A percentile compares a stretch with the other conserved stretches of the same genome.
These are phyloP conservation scores for Cyclocybe aegerita DNA, from an alignment of 768 basidiomycete species.

Conservation along the genomic window DNA sequence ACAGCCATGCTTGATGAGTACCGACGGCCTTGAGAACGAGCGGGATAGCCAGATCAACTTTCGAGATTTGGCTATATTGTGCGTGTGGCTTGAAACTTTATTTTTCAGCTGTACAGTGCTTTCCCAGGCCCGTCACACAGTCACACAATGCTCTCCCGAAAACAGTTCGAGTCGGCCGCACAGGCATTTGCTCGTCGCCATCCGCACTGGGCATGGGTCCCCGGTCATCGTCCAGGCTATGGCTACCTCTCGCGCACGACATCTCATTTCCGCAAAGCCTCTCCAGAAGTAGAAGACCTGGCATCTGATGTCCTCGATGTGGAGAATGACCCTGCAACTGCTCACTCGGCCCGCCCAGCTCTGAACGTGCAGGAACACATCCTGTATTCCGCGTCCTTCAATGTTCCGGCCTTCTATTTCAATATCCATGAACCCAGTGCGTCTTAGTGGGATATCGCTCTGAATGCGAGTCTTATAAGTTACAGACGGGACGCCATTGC, in stretches of 20 bases:
- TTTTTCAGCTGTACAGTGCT: constrained; percentile 44
- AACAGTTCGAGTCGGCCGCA: constrained; percentile 61
- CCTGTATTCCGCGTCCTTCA: constrained; percentile 76
- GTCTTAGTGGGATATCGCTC: constrained; percentile 30
- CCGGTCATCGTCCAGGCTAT: constrained; percentile 23
- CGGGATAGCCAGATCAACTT: constrained; percentile 42
- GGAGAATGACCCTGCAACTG: constrained; percentile 40
- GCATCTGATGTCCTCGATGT: constrained; percentile 1
- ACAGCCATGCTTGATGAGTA: constrained; percentile 71
- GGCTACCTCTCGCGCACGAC: constrained; percentile 28
- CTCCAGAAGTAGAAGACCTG: constrained; percentile 9
- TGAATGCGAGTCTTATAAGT: constrained; percentile 9
- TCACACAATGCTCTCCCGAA: constrained; percentile 49
- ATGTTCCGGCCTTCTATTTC: constrained; percentile 85
- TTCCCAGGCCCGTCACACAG: constrained; percentile 43
- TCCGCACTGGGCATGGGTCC: constrained; percentile 36
- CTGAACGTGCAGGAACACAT: constrained; percentile 63
- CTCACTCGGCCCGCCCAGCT: constrained; percentile 10
- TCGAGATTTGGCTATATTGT: constrained; percentile 35
- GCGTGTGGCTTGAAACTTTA: constrained; percentile 67
- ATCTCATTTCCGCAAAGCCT: constrained; percentile 8
- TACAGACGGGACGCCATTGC: constrained; percentile 65
- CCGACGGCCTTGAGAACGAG: constrained; percentile 40
- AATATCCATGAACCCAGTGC: constrained; percentile 63
- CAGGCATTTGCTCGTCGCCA: constrained; percentile 41